Evolutionary conservation across 495 filamentous ascomycete genomes (phyloP).

Genomic region (Xylaria castorea): DNA sequence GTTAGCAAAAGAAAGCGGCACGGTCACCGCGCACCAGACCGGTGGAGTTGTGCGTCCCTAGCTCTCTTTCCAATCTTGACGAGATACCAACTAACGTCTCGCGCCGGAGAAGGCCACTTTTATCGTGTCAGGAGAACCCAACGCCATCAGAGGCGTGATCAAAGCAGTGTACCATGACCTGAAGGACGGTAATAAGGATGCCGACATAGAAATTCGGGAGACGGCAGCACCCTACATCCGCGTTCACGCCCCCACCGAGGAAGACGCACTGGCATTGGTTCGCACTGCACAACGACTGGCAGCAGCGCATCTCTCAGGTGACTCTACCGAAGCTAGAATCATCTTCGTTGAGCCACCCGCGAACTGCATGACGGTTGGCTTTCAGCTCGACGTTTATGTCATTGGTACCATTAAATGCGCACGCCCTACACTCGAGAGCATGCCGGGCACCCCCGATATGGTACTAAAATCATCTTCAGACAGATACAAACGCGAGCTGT

Average conservation of each 20-base stretch:
- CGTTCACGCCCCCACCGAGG: conserved; percentile 22
- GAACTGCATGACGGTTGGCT: conserved; percentile 5
- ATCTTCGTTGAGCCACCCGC: conserved; percentile 37
- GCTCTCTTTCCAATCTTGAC: conserved; percentile 5
- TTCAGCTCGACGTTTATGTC: conserved; percentile 28
- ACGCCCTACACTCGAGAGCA: conserved; percentile 21
- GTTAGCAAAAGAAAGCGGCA: not conserved
- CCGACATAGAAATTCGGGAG: conserved; percentile 27
- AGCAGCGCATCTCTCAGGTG: conserved; percentile 32
- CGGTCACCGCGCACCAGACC: not conserved
- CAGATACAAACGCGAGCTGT: conserved; percentile 30
- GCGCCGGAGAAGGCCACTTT: conserved; percentile 32
- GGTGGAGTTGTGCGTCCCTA: conserved; percentile 10
- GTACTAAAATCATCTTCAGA: not conserved
- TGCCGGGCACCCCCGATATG: not conserved
- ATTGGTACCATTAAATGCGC: conserved; percentile 11
- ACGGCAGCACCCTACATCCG: conserved; percentile 25
- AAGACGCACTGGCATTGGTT: conserved; percentile 27
- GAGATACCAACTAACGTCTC: conserved; percentile 1
- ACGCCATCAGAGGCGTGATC: conserved; percentile 28
- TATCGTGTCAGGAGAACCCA: conserved; percentile 30
- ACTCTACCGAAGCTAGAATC: not conserved
- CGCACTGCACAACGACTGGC: conserved; percentile 38
- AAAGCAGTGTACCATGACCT: conserved; percentile 37
- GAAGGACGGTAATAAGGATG: conserved; percentile 10